Base-by-base conservation (phyloP, 164 flowering plant species). In the Magnolia changhungtana region DNA sequence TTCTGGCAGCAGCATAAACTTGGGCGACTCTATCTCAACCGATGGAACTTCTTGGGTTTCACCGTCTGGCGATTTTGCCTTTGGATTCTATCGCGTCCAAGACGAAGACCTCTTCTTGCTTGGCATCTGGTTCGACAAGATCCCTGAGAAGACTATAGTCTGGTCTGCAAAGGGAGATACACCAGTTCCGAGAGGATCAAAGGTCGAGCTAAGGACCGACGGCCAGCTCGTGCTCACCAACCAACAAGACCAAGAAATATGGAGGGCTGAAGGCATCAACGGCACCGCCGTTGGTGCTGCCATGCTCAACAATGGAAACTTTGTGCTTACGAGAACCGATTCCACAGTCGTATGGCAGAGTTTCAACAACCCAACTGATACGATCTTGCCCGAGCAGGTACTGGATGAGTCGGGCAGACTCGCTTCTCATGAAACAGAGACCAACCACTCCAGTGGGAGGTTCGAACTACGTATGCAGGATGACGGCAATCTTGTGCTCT, bases 301-400 rank as follows among this genome's bases (percentile, higher is more conserved):
- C 52, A 78, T 87, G 87, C 88, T 82, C 19, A 87, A 88, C 63
- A 79, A 79, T 4, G 91, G 91, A 14, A 88, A 85, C 73, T 81
- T 88, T 49, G 79, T 85, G 20, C 77, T 87, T 27, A 72, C 50
- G 1, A 20, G 75, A 71, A 2, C 19, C 13, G 69, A 75, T 10
- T 68, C 76, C 14, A 66, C 3, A 3, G 0, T 14, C 19, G 8
- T 8, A 67, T 78, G 80, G 77, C 55, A 61, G 50, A 78, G 73
- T 29, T 78, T 78, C 24, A 49, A 45, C 8, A 18, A 73, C 2
- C 76, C 77, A 2, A 82, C 88, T 0, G 89, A 87, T 50, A 89
- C 90, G 10, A 70, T 89, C 24, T 63, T 87, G 63, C 90, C 90
- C 2, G 73, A 80, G 1, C 89, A 89, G 75, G 66, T 23, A 14